Evolutionary conservation across 2,329 filamentous ascomycete genomes (phyloP).

Genomic region (Cytospora piceae): DNA sequence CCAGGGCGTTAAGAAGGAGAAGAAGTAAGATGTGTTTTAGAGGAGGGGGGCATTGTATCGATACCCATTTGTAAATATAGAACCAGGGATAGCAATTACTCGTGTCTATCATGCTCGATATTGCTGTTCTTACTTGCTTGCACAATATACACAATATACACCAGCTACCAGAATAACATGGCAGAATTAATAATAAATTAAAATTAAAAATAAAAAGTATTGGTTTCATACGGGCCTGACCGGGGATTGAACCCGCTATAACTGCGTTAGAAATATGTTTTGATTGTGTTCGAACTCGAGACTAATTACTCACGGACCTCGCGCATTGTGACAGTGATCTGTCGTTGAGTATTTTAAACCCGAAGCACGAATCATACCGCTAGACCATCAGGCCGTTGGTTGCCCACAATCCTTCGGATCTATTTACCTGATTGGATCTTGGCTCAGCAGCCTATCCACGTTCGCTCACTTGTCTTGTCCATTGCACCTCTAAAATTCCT

Average conservation of each 20-base stretch:
- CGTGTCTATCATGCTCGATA: too few relatives aligned
- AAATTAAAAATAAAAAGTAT: background rate
- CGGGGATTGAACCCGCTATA: conserved; percentile 17
- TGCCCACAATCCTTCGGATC: background rate
- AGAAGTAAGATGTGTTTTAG: background rate
- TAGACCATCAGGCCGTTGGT: conserved; percentile 24
- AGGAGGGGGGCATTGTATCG: background rate
- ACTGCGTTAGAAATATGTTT: background rate
- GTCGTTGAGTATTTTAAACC: background rate
- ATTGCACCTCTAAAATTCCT: too few relatives aligned
- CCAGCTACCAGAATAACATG: too few relatives aligned
- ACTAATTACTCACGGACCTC: background rate
- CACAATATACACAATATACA: too few relatives aligned
- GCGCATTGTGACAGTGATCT: background rate
- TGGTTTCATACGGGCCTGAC: conserved; percentile 4
- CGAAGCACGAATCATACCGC: conserved; percentile 29
- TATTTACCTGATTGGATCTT: too few relatives aligned
- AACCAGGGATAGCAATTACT: too few relatives aligned
- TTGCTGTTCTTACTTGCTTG: too few relatives aligned
- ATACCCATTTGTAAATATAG: background rate
- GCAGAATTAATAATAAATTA: background rate
- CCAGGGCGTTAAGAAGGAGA: conserved; percentile 5
- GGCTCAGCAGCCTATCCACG: too few relatives aligned
- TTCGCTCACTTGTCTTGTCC: too few relatives aligned
- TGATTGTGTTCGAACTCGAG: background rate